Evolutionary conservation across 805 yeast species (phyloP).

Genomic region (Barnettozyma siamensis): DNA sequence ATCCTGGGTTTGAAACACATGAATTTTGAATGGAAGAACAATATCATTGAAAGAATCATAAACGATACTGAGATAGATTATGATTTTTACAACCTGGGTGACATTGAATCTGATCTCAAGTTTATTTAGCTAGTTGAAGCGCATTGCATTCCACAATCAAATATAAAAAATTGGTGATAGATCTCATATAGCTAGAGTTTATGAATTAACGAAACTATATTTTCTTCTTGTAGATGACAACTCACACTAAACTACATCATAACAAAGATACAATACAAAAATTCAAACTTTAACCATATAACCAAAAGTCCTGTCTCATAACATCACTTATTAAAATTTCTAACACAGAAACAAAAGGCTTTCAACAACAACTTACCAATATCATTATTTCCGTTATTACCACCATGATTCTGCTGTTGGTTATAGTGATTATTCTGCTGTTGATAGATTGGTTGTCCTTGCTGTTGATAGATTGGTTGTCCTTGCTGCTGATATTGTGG

Average conservation of each 20-base stretch:
- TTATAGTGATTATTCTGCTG: constrained; percentile 16
- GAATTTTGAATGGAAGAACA: constrained; percentile 2
- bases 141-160: no score
- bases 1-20: not conserved
- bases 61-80: constrained; percentile 18
- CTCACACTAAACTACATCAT: not conserved
- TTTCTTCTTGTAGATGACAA: no score
- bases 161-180: no score
- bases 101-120: constrained; percentile 15
- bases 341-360: constrained; percentile 31
- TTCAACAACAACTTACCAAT: constrained; percentile 21
- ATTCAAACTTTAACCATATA: not conserved
- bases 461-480: constrained; percentile 11
- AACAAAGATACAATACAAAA: not conserved
- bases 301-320: not conserved
- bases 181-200: no score
- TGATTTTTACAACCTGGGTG: constrained; percentile 18
- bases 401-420: constrained; percentile 17
- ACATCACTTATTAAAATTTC: constrained; percentile 14
- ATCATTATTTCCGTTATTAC: constrained; percentile 13
- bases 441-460: constrained; percentile 11
- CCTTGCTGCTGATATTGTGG: constrained; percentile 23
- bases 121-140: no score
- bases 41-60: not conserved
- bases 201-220: no score